These are phyloP conservation scores for Phytopythium boreale DNA, from an alignment of 352 stramenopile genomes.

Conservation along the genomic window DNA sequence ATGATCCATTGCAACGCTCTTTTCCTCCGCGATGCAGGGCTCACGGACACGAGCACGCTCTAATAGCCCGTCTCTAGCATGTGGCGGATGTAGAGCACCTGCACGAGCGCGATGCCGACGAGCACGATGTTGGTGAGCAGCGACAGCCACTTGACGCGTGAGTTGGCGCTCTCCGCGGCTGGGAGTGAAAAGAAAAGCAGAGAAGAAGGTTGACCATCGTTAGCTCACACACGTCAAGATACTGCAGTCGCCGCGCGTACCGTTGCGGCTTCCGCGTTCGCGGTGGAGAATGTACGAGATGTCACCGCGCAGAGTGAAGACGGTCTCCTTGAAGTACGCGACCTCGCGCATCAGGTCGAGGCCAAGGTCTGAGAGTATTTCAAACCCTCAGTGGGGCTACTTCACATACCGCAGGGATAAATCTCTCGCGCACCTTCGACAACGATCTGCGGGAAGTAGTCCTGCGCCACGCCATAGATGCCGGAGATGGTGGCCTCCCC, in stretches of 20 bases:
- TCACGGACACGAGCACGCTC: neutral
- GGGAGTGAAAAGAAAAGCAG: conserved; percentile 10
- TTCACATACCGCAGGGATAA: neutral
- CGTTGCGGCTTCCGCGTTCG: conserved; percentile 70
- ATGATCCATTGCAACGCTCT: neutral
- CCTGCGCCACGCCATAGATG: conserved; percentile 50
- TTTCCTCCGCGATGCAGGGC: neutral
- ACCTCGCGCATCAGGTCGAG: conserved; percentile 83
- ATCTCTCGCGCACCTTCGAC: conserved; percentile 45
- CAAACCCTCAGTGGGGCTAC: neutral
- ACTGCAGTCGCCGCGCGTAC: conserved; percentile 28
- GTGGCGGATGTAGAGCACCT: conserved; percentile 82
- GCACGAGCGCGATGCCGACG: conserved; percentile 68
- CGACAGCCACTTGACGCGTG: conserved; percentile 82
- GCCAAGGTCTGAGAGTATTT: conserved; percentile 42
- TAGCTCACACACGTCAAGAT: neutral
- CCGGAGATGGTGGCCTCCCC: conserved; percentile 51
- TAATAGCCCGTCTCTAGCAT: conserved; percentile 81
- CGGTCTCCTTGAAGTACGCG: conserved; percentile 71
- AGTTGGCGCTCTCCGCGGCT: conserved; percentile 77
- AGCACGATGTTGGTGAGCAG: conserved; percentile 79
- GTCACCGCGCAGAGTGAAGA: conserved; percentile 74
- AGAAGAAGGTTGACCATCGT: neutral
- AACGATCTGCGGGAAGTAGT: conserved; percentile 78
- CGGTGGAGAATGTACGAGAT: conserved; percentile 80